Evolutionary conservation across 768 basidiomycete genomes (phyloP), one percentile per base, ranked within the genome.

Genomic region (Kwoniella bestiolae): DNA sequence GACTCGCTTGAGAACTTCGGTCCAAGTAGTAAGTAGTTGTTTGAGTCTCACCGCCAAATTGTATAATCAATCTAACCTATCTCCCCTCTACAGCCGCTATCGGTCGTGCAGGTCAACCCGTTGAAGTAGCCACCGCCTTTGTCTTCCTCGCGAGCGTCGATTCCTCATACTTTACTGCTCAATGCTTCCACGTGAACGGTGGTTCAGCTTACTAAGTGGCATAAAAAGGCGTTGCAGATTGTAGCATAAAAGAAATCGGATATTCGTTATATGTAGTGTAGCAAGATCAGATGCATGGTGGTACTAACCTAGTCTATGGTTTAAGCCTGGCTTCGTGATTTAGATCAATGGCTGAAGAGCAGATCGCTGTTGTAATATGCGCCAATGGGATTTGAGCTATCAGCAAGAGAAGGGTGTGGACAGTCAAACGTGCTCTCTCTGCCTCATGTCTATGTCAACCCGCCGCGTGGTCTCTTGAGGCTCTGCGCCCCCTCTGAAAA

Each of bases 91-190:
- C 72, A 63, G 80, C 82, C 0, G 83, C 85, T 3, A 85, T 86
- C 71, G 83, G 83, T 2, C 79, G 86, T 45, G 82, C 84, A 0
- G 85, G 85, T 14, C 85, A 86, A 71, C 86, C 86, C 3, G 78
- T 85, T 50, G 85, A 86, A 69, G 76, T 84, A 18, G 85, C 85
- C 7, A 84, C 85, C 2, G 80, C 80, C 31, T 83, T 83, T 61
- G 84, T 86, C 28, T 86, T 84, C 80, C 80, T 86, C 56, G 82
- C 84, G 9, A 83, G 82, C n/a, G 80, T 80, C 2, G 84, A 85
- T 67, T 83, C 84, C 16, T 83, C 83, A 28, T 85, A 84, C 76
- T 82, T 85, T 58, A 83, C 80, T 41, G 82, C 80, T 41, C 65
- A 66, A 51, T 73, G 75, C 45, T 78, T 79, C 69, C 78, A 82